Percentiles rank a stretch among this genome's conserved stretches.
Conservation (phyloP, 805 yeast genomes). For the Candida adriatica region DNA sequence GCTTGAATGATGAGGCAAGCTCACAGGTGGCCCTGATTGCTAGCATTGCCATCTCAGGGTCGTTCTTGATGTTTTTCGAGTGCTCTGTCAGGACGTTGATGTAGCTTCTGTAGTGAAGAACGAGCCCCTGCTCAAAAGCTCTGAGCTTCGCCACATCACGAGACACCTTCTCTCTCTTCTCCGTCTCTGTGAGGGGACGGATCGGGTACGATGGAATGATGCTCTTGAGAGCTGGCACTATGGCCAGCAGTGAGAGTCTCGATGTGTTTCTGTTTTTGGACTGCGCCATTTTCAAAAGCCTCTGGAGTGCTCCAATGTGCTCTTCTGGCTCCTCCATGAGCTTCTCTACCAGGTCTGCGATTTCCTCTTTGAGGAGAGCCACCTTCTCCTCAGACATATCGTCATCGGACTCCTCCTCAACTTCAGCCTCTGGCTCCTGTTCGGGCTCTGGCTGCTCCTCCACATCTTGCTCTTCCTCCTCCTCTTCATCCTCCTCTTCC, state of each 20-base stretch:
- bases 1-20: constrained; percentile 56
- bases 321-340: constrained; percentile 89
- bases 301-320: constrained; percentile 53
- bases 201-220: constrained; percentile 86
- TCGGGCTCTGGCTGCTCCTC: constrained; percentile 21
- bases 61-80: constrained; percentile 30
- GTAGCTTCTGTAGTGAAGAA: constrained; percentile 61
- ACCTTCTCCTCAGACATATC: constrained; percentile 49
- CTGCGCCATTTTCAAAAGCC: constrained; percentile 62
- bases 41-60: constrained; percentile 38
- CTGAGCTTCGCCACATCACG: constrained; percentile 76
- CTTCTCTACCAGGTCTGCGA: constrained; percentile 73
- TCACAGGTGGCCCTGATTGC: constrained; percentile 80
- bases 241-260: constrained; percentile 68
- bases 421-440: constrained; percentile 21
- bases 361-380: constrained; percentile 64
- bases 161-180: constrained; percentile 73
- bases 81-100: constrained; percentile 46
- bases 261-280: constrained; percentile 60
- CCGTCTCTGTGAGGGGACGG: constrained; percentile 74
- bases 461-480: constrained; percentile 19
- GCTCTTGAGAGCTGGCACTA: constrained; percentile 78
- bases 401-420: constrained; percentile 24
- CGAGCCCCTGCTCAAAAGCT: constrained; percentile 72
- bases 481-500: constrained; percentile 16